phyloP scores from a whole-genome alignment of 2,329 filamentous ascomycete species.

The Graphiopsis chlorocephala region DNA sequence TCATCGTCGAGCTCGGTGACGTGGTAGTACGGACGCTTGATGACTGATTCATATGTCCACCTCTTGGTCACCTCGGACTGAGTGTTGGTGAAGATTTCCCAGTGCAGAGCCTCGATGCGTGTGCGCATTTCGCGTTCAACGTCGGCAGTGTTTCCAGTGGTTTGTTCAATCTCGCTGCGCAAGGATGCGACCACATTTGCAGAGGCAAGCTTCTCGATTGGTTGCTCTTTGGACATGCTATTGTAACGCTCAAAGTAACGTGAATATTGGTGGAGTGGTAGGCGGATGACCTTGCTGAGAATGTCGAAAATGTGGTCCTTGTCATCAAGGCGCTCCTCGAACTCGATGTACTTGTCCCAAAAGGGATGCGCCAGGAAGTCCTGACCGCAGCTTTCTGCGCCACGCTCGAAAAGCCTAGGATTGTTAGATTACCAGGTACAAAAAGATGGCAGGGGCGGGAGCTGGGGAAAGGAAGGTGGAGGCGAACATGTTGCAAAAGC shows the following conservation, averaged over 20 bases:
- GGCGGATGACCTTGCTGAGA: slow-evolving; percentile 75
- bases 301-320: slow-evolving; percentile 83
- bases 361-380: slow-evolving; percentile 95
- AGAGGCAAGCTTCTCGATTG: slow-evolving; percentile 69
- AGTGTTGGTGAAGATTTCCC: slow-evolving; percentile 75
- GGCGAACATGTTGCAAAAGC: slow-evolving; percentile 29
- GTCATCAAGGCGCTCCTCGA: slow-evolving; percentile 84
- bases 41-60: slow-evolving; percentile 91
- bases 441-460: slow-evolving; percentile 8
- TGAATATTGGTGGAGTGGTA: slow-evolving; percentile 94
- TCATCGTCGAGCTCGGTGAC: slow-evolving; percentile 85
- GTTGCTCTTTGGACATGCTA: slow-evolving; percentile 68
- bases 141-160: slow-evolving; percentile 68
- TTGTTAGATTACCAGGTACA: slow-evolving; percentile 35
- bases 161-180: slow-evolving; percentile 66
- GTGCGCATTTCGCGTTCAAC: slow-evolving; percentile 77
- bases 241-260: slow-evolving; percentile 92
- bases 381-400: slow-evolving; percentile 76
- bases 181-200: slow-evolving; percentile 66
- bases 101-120: slow-evolving; percentile 76
- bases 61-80: slow-evolving; percentile 87
- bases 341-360: slow-evolving; percentile 99
- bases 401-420: slow-evolving; percentile 84
- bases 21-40: slow-evolving; percentile 96
- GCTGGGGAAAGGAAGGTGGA: slow-evolving; percentile 31